Conservation (phyloP, 257 asterid genomes). For the Nicotiana undulata region DNA sequence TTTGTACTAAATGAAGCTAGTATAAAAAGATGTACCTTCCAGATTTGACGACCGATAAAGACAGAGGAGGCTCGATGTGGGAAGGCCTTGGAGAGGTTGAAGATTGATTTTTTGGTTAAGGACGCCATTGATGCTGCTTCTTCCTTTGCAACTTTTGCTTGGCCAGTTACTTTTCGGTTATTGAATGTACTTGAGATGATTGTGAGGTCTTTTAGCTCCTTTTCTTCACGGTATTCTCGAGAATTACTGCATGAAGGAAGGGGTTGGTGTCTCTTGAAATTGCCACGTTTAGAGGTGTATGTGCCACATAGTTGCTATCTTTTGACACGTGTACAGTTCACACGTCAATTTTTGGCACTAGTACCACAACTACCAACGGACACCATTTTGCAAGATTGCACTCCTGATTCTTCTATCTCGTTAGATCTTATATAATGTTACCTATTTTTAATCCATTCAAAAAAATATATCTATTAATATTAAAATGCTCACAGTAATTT, state of each 20-base stretch:
- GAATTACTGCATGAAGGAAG: background rate
- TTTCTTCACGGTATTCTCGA: background rate
- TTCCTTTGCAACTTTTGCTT: background rate
- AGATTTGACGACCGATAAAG: background rate
- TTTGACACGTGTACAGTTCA: background rate
- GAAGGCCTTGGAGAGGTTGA: constrained; percentile 12
- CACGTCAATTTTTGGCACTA: background rate
- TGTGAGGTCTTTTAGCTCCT: background rate
- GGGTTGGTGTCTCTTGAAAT: background rate
- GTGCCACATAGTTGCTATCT: background rate
- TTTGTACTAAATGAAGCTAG: background rate
- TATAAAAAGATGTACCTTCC: background rate
- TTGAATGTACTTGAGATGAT: background rate
- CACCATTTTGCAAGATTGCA: background rate
- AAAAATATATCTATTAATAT: no score
- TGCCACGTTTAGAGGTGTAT: background rate
- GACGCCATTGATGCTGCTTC: background rate
- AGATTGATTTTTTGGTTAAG: background rate
- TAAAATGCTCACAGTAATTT: no score
- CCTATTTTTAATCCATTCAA: no score
- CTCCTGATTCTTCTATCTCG: background rate
- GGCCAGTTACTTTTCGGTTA: background rate
- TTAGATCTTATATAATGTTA: background rate
- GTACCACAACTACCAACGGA: background rate
- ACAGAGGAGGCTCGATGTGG: background rate